These are phyloP conservation scores for Penstemon newberryi DNA, from an alignment of 257 asterid species.

Conservation along the genomic window DNA sequence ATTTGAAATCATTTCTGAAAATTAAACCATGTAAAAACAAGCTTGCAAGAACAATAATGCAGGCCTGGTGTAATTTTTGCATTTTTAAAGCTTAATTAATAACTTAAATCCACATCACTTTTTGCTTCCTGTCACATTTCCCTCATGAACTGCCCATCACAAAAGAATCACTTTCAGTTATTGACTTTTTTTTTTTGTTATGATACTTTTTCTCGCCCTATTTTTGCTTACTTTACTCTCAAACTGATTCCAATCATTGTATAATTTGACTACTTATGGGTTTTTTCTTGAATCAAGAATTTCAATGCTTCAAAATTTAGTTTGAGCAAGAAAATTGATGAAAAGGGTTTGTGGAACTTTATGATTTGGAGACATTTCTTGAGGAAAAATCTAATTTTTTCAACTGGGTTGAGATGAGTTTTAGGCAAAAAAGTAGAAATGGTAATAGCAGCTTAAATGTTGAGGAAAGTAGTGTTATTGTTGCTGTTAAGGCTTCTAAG, in stretches of 20 bases:
- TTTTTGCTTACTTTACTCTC: conserved; percentile 14
- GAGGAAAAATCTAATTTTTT: conserved; percentile 5
- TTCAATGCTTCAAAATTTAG: conserved; percentile 14
- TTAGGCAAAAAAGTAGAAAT: conserved; percentile 43
- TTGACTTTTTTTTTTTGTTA: conserved; percentile 33
- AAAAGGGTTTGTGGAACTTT: conserved; percentile 16
- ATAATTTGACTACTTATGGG: background rate
- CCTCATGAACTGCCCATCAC: conserved; percentile 34
- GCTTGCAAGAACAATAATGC: conserved; percentile 32
- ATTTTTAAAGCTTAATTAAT: conserved; percentile 23
- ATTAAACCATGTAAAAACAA: conserved; percentile 30
- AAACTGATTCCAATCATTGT: conserved; percentile 22
- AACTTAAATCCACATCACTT: conserved; percentile 25
- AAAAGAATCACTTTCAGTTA: conserved; percentile 42
- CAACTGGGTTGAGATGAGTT: conserved; percentile 45
- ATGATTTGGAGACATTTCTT: conserved; percentile 21
- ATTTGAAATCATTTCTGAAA: conserved; percentile 23
- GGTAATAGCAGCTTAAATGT: conserved; percentile 35
- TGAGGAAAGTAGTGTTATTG: conserved; percentile 44
- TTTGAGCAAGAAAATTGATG: conserved; percentile 23
- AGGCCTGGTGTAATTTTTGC: conserved; percentile 47
- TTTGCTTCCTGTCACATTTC: conserved; percentile 36
- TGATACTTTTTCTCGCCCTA: background rate
- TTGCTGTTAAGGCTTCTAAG: conserved; percentile 65
- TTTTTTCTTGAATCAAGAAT: conserved; percentile 20